phyloP scores from a whole-genome alignment of 2,329 filamentous ascomycete genomes.

The Xylariaceae sp. region DNA sequence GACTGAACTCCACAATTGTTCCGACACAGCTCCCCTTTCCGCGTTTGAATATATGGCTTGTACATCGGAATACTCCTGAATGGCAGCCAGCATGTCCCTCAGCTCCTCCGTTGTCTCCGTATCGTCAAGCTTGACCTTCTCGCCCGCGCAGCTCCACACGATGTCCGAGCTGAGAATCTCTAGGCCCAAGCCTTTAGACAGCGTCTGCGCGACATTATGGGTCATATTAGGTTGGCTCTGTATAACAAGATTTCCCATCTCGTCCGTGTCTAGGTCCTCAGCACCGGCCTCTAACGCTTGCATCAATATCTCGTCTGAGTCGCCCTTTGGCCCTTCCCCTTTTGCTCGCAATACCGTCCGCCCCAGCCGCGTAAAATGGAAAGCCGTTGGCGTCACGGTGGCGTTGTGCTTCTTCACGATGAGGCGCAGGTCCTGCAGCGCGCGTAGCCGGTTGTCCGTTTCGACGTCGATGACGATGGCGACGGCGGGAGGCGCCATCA shows the following conservation, averaged over 20 bases:
- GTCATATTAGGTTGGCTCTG: slow-evolving; percentile 65
- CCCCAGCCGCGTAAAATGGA: slow-evolving; percentile 81
- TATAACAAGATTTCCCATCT: slow-evolving; percentile 66
- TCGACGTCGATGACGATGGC: slow-evolving; percentile 81
- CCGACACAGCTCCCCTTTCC: slow-evolving; percentile 43
- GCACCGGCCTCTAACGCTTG: slow-evolving; percentile 81
- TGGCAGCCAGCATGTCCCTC: slow-evolving; percentile 50
- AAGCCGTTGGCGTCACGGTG: slow-evolving; percentile 67
- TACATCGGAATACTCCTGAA: slow-evolving; percentile 68
- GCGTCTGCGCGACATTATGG: slow-evolving; percentile 56
- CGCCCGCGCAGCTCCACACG: slow-evolving; percentile 78
- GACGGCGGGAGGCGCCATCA: slow-evolving; percentile 69
- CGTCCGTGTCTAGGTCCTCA: slow-evolving; percentile 65
- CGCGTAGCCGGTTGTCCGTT: slow-evolving; percentile 74
- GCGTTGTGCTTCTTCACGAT: slow-evolving; percentile 70
- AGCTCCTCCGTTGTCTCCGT: slow-evolving; percentile 53
- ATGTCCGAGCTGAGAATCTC: slow-evolving; percentile 74
- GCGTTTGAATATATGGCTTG: slow-evolving; percentile 77
- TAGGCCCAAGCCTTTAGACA: slow-evolving; percentile 61
- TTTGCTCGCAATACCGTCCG: slow-evolving; percentile 61
- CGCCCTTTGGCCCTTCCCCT: slow-evolving; percentile 20
- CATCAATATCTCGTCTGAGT: slow-evolving; percentile 69
- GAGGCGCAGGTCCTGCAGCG: slow-evolving; percentile 67
- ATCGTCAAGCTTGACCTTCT: slow-evolving; percentile 61
- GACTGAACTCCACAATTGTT: slow-evolving; percentile 52